Evolutionary conservation across 1,284 basidiomycete genomes (phyloP), one percentile per base, ranked within the genome.

Genomic region (Ustilago shanxiensis): DNA sequence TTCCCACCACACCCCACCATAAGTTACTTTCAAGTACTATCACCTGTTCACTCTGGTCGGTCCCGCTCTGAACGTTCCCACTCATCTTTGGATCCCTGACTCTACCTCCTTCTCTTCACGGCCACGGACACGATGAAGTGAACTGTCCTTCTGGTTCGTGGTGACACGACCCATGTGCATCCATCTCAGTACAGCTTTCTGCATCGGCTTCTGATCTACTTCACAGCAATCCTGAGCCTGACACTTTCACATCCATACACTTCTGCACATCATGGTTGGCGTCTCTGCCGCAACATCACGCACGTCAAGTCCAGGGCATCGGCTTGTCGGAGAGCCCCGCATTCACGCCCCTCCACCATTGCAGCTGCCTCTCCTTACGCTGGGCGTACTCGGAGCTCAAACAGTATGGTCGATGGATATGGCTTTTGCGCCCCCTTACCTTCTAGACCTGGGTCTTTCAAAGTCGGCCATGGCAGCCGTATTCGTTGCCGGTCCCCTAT

Each of bases 321-420:
- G 33, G 6, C 67, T 79, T 3, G 61, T 70, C 14, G 79, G 79
- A 7, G 51, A 59, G 4, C 66, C 79, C 2, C 44, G 45, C 11
- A 66, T 82, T n/a, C 55, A 58, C 16, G 74, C 72, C 6, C 63
- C 71, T 4, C 49, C 37, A 3, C 47, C 45, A 18, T 59, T 77
- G 41, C 80, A 73, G 35, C 63, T 75, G 39, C 83, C 81, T 5
- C 69, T 83, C 24, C 62, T 85, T 11, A 67, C 74, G n/a, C 52
- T 83, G 1, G 84, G 84, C 2, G 61, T 64, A 24, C 68, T 85
- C 11, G 84, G 84, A 39, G 67, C 78, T 10, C 83, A 85, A 47
- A 72, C 79, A 13, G 82, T 85, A 26, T 85, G 84, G 84, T 82
- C 81, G 11, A 77, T 82, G 60, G 75, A 83, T 56, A 85, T 85